Percentiles rank a stretch among this genome's conserved stretches.
Evolutionary conservation across 805 yeast species (phyloP).

Genomic region (Wickerhamiella sergipiensis): DNA sequence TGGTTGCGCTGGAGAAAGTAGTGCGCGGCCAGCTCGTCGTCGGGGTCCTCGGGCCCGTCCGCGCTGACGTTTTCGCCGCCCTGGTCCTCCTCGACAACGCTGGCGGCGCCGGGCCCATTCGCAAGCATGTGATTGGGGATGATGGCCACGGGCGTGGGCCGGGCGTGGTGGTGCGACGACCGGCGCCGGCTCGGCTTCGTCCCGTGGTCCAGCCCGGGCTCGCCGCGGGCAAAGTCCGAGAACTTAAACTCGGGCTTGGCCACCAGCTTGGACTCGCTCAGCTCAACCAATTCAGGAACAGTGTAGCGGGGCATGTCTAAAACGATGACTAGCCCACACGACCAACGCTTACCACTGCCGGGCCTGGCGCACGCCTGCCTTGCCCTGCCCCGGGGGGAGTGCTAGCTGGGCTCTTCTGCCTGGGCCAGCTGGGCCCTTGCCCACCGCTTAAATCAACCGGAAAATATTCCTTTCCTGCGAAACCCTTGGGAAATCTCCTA

Average conservation of each 20-base stretch:
- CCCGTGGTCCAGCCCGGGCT: conserved; percentile 1
- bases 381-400: no score
- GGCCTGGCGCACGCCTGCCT: background rate
- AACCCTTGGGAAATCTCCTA: no score
- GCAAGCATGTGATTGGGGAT: background rate
- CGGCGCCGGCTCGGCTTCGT: conserved; percentile 10
- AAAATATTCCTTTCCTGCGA: no score
- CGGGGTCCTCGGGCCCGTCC: conserved; percentile 15
- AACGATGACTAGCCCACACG: background rate
- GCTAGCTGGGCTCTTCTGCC: background rate
- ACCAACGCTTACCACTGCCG: background rate
- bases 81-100: background rate
- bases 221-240: conserved; percentile 15
- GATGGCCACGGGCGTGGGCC: conserved; percentile 7
- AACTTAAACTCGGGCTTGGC: conserved; percentile 20
- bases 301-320: conserved; percentile 21
- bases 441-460: no score
- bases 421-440: no score
- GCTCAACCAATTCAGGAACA: conserved; percentile 15
- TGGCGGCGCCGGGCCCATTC: background rate
- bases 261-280: conserved; percentile 19
- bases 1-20: conserved; percentile 11
- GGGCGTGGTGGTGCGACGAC: conserved; percentile 12
- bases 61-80: background rate
- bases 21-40: conserved; percentile 21